A percentile compares a stretch with the other conserved stretches of the same genome.
Evolutionary conservation across 2,329 filamentous ascomycete genomes (phyloP).

Genomic region (Paraphoma sp.): DNA sequence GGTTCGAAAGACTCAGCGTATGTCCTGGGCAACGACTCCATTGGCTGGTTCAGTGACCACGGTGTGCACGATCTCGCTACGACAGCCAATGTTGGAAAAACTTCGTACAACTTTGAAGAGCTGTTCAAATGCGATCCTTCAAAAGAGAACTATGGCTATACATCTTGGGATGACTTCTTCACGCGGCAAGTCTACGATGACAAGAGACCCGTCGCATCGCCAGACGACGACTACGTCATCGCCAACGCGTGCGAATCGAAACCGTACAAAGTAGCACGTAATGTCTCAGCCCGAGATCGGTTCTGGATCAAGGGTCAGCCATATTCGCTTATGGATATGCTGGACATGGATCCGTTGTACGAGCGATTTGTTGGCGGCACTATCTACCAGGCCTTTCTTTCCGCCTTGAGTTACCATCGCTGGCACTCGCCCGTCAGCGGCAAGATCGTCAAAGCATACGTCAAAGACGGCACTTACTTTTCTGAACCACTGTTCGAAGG

Average conservation of each 20-base stretch:
- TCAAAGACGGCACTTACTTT: constrained; percentile 72
- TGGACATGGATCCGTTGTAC: constrained; percentile 62
- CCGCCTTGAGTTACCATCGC: constrained; percentile 71
- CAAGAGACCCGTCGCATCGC: constrained; percentile 64
- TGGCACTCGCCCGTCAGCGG: constrained; percentile 75
- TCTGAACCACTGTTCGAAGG: constrained; percentile 64
- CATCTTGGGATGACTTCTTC: constrained; percentile 76
- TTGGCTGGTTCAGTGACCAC: constrained; percentile 51
- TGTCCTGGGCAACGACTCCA: constrained; percentile 44
- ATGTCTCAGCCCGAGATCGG: constrained; percentile 62
- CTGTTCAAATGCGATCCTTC: constrained; percentile 67
- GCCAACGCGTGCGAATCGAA: constrained; percentile 71
- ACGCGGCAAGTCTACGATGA: constrained; percentile 63
- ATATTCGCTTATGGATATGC: constrained; percentile 70
- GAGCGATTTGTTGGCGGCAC: constrained; percentile 67
- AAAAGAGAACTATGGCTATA: constrained; percentile 64
- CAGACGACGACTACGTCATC: constrained; percentile 63
- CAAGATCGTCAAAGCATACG: constrained; percentile 63
- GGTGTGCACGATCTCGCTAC: constrained; percentile 43
- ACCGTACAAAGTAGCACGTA: constrained; percentile 59
- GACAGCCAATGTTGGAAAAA: constrained; percentile 24
- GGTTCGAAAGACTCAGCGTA: constrained; percentile 43
- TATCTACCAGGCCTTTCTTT: constrained; percentile 74
- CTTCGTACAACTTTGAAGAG: constrained; percentile 60
- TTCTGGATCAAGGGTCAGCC: constrained; percentile 76